Evolutionary conservation across 345 rosid genomes (phyloP).

Genomic region (Populus nigra): DNA sequence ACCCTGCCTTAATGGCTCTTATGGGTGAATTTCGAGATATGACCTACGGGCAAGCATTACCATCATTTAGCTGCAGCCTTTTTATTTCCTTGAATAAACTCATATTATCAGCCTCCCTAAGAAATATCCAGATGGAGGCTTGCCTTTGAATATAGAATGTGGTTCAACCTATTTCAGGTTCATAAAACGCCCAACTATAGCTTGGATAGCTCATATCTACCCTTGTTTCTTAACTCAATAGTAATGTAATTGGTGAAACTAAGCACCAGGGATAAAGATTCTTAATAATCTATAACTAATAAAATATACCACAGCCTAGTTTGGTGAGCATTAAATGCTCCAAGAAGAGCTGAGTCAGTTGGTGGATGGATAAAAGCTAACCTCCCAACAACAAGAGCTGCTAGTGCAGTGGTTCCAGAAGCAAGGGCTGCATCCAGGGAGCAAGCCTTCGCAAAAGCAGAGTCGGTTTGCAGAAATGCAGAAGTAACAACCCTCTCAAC

Average conservation of each 20-base stretch:
- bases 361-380: conserved; percentile 25
- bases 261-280: not conserved
- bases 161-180: not conserved
- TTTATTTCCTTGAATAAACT: not conserved
- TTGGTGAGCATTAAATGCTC: not conserved
- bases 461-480: conserved; percentile 77
- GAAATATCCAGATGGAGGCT: not conserved
- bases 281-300: not conserved
- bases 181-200: not conserved
- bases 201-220: not conserved
- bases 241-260: not conserved
- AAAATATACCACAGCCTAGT: not conserved
- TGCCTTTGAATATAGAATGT: not conserved
- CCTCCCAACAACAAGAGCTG: conserved; percentile 84
- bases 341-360: not conserved
- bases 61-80: not conserved
- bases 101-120: not conserved
- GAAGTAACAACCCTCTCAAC: conserved; percentile 68
- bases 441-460: conserved; percentile 75
- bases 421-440: conserved; percentile 59
- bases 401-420: conserved; percentile 88
- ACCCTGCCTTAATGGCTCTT: not conserved
- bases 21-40: not conserved
- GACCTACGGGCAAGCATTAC: not conserved
- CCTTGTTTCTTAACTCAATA: not conserved